These are phyloP conservation scores for Ophiocordyceps camponoti-floridani DNA, from an alignment of 2,329 filamentous ascomycete genomes.

Conservation along the genomic window DNA sequence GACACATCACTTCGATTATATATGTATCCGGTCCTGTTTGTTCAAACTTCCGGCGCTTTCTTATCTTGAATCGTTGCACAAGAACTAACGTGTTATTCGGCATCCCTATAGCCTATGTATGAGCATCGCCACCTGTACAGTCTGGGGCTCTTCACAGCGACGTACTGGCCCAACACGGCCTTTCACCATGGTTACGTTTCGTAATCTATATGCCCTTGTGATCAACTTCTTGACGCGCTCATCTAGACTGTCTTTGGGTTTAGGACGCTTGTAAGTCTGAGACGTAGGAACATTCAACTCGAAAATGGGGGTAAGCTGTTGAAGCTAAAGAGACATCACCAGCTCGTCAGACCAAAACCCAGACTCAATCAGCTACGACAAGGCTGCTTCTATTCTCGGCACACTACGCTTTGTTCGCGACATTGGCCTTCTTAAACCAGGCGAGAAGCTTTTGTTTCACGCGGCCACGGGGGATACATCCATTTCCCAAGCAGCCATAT, in stretches of 20 bases:
- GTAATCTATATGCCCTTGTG: too few relatives aligned
- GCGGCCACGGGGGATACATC: background rate
- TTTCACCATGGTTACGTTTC: background rate
- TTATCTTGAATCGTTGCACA: too few relatives aligned
- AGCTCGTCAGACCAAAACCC: background rate
- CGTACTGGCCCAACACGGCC: background rate
- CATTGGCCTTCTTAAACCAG: background rate
- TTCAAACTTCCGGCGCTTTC: too few relatives aligned
- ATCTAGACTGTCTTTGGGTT: too few relatives aligned
- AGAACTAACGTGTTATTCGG: too few relatives aligned
- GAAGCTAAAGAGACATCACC: background rate
- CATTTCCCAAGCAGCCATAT: background rate
- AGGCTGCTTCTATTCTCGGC: background rate
- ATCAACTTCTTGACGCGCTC: background rate
- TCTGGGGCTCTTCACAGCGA: background rate
- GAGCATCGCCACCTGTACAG: too few relatives aligned
- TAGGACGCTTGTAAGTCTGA: background rate
- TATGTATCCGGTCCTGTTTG: too few relatives aligned
- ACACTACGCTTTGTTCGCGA: background rate
- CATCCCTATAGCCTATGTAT: too few relatives aligned
- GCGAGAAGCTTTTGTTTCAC: background rate
- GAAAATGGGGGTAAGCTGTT: too few relatives aligned
- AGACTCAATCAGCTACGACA: background rate
- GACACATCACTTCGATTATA: too few relatives aligned
- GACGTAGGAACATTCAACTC: background rate